Evolutionary conservation across 2,329 filamentous ascomycete species (phyloP), one percentile per base, ranked within the genome.

Genomic region (Monosporascus sp.): DNA sequence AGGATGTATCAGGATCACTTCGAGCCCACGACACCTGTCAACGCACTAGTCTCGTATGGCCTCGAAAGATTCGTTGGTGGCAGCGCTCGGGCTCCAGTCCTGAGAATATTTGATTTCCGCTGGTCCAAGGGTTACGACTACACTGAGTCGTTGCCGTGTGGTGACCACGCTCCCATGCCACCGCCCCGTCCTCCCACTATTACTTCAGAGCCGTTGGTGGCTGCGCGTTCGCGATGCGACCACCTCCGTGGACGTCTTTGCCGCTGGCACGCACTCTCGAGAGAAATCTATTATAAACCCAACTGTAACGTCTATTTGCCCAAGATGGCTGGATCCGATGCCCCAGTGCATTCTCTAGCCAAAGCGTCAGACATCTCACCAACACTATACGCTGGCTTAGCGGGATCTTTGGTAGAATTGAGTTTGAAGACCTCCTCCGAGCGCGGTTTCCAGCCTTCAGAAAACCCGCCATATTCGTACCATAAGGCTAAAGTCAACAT

Each of bases 81-180:
- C 3, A 77, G 73, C 59, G 75, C 74, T 37, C 67, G 69, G 17
- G 69, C 70, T 4, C 67, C 73, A 0, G 69, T 71, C 9, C 56
- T 83, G 52, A 76, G 78, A 50, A 64, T 82, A 34, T 83, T 82
- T 54, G 80, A 83, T 68, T 79, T 80, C 52, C 78, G 80, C 11
- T 78, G 75, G 67, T 64, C 73, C 0, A 76, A 67, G 56, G 58
- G 66, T 3, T 83, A 83, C 57, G 66, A 75, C 52, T 74, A 82
- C 65, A 77, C 76, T 3, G 68, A 72, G 3, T 75, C 71, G 5
- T 67, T 81, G 11, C 70, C 77, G 0, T 83, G 80, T 60, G 69
- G 72, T 6, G 54, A 51, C 7, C 56, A 63, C 4, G 53, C 53
- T 6, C 77, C 78, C 0, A 69, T 61, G 54, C 73, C 69, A 34